Conservation (phyloP, 2,329 filamentous ascomycete species). For the Plenodomus biglobosus region DNA sequence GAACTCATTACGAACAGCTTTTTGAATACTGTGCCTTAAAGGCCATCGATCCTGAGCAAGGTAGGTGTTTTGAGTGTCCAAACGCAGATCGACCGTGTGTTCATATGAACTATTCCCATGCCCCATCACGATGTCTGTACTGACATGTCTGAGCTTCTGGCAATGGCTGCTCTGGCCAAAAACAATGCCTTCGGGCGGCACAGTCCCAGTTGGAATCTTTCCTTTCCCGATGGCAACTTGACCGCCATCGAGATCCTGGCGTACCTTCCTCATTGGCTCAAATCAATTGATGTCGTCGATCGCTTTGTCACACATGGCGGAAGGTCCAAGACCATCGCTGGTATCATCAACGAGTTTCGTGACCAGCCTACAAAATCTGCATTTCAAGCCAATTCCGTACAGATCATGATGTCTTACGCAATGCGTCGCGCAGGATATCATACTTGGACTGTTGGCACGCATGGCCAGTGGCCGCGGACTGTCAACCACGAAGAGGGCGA, state of each 20-base stretch:
- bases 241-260: constrained; percentile 29
- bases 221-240: constrained; percentile 28
- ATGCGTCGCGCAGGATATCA: constrained; percentile 19
- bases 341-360: constrained; percentile 20
- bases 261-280: constrained; percentile 31
- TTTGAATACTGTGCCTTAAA: too few species aligned
- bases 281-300: constrained; percentile 27
- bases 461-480: constrained; percentile 3
- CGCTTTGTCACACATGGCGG: constrained; percentile 26
- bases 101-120: too few species aligned
- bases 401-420: constrained; percentile 24
- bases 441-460: constrained; percentile 17
- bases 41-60: too few species aligned
- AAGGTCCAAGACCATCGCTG: constrained; percentile 9
- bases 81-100: too few species aligned
- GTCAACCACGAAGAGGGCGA: constrained; percentile 8
- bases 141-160: neutral
- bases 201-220: constrained; percentile 22
- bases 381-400: constrained; percentile 14
- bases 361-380: constrained; percentile 1
- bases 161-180: constrained; percentile 12
- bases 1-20: too few species aligned
- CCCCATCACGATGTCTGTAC: neutral
- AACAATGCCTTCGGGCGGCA: constrained; percentile 26
- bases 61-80: too few species aligned